A percentile compares a stretch with the other conserved stretches of the same genome.
phyloP scores from a whole-genome alignment of 805 yeast species.

The Sungouiella thailandica region DNA sequence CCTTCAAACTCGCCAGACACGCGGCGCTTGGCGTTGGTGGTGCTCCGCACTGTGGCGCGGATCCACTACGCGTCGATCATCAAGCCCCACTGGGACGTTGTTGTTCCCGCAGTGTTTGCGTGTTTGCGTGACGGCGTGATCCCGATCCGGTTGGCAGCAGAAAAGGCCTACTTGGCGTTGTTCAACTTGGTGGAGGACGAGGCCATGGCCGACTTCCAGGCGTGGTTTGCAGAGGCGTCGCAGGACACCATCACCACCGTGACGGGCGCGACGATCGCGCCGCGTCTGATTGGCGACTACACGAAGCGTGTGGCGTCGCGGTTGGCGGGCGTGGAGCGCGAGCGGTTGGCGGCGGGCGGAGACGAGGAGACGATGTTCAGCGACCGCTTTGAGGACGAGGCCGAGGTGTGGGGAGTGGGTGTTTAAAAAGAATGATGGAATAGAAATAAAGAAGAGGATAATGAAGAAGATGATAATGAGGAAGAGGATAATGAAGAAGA shows the following conservation, averaged over 20 bases:
- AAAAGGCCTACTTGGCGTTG: constrained; percentile 74
- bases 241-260: constrained; percentile 33
- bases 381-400: constrained; percentile 81
- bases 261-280: constrained; percentile 44
- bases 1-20: constrained; percentile 64
- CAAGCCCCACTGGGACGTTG: constrained; percentile 45
- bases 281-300: constrained; percentile 81
- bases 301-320: constrained; percentile 86
- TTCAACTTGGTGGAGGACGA: constrained; percentile 70
- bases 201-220: constrained; percentile 45
- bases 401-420: constrained; percentile 81
- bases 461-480: no score
- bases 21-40: constrained; percentile 73
- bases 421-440: no score
- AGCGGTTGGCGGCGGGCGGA: constrained; percentile 84
- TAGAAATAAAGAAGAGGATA: no score
- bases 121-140: constrained; percentile 84
- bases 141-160: constrained; percentile 92
- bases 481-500: no score
- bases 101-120: constrained; percentile 72
- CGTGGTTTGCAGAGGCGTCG: constrained; percentile 54
- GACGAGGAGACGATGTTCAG: constrained; percentile 80
- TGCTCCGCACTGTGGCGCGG: constrained; percentile 69
- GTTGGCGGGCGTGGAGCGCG: constrained; percentile 82
- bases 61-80: constrained; percentile 47